Evolutionary conservation across 306 rosid genomes (phyloP).

Genomic region (Morella rubra): DNA sequence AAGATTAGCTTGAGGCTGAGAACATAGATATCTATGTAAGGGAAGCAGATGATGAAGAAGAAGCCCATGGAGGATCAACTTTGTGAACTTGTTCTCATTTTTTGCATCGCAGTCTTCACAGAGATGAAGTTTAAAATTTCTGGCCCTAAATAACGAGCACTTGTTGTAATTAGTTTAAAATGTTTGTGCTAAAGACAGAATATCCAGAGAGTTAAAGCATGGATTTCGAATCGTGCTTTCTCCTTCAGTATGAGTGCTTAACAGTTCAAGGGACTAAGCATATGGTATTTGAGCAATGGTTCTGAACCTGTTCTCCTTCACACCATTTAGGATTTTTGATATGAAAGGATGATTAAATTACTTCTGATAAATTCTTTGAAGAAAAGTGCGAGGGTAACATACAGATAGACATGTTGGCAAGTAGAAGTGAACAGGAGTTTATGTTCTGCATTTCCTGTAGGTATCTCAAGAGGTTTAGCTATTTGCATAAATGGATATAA

Average conservation of each 20-base stretch:
- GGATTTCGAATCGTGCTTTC: not conserved
- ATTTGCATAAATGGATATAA: not conserved
- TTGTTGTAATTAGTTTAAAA: not conserved
- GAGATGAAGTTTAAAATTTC: not conserved
- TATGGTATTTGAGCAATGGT: too few species aligned
- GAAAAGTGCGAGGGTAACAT: not conserved
- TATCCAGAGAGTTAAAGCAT: not conserved
- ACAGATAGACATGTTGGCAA: not conserved
- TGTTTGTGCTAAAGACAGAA: not conserved
- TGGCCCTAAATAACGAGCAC: not conserved
- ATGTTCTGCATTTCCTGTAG: not conserved
- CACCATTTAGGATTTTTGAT: not conserved
- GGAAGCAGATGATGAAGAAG: not conserved
- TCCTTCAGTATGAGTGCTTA: too few species aligned
- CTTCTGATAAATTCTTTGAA: not conserved
- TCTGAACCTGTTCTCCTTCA: not conserved
- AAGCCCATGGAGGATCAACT: not conserved
- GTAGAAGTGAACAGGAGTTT: not conserved
- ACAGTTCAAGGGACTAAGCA: too few species aligned
- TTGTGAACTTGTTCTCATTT: not conserved
- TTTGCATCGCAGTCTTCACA: not conserved
- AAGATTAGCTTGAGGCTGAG: not conserved
- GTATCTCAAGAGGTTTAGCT: not conserved
- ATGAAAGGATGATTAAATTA: not conserved
- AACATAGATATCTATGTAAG: slow-evolving; percentile 9